phyloP scores from a whole-genome alignment of 139 green algal genomes.

The Coelastrella sp. region DNA sequence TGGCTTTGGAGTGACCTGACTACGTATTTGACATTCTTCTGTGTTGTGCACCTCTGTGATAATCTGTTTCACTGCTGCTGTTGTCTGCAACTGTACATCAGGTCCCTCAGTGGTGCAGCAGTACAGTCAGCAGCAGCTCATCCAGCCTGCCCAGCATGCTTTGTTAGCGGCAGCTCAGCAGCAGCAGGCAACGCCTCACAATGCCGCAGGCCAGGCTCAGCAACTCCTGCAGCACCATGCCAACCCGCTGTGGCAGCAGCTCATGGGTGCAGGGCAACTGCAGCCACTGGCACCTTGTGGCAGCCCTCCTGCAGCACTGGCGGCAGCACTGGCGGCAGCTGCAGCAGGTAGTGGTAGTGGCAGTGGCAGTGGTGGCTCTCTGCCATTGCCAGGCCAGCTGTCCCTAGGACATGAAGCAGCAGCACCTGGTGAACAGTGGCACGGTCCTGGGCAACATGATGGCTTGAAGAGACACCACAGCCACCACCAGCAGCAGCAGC shows the following conservation, averaged over 20 bases:
- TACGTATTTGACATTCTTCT: no score
- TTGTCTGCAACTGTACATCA: neutral
- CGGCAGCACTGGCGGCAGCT: constrained; percentile 18
- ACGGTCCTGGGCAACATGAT: neutral
- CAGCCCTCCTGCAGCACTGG: neutral
- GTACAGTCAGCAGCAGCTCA: neutral
- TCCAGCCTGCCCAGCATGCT: neutral
- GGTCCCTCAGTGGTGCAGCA: neutral
- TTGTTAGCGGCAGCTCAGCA: neutral
- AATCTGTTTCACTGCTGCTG: neutral
- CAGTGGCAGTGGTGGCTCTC: neutral
- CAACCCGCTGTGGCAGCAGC: neutral
- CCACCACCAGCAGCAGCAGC: constrained; percentile 17
- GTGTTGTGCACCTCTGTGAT: neutral
- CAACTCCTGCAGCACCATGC: neutral
- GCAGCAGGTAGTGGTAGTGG: neutral
- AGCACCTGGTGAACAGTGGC: neutral
- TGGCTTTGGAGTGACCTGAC: no score
- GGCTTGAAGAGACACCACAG: neutral
- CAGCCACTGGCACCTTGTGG: neutral
- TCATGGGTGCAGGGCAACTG: neutral
- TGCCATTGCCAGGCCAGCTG: neutral
- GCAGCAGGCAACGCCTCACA: neutral
- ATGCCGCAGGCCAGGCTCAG: neutral
- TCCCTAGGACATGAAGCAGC: neutral